A percentile compares a stretch with the other conserved stretches of the same genome.
These are phyloP conservation scores for Agrocybe praecox DNA, from an alignment of 768 basidiomycete genomes.

Conservation along the genomic window DNA sequence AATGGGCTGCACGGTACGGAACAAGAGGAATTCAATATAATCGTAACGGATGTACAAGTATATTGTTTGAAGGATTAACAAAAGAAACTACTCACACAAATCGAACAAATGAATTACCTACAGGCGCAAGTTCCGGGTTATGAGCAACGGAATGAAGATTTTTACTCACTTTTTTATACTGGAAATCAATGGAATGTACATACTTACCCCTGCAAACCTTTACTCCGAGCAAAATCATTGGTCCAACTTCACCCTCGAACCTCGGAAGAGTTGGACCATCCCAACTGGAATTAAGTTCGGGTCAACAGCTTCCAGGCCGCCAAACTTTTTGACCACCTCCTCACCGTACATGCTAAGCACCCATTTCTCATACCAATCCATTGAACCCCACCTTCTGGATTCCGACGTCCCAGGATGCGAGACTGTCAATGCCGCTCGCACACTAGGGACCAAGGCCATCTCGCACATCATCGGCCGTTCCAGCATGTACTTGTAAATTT, in stretches of 20 bases:
- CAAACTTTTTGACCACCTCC: slow-evolving; percentile 39
- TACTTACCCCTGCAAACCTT: too few species aligned
- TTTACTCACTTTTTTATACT: too few species aligned
- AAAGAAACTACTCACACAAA: too few species aligned
- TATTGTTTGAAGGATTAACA: too few species aligned
- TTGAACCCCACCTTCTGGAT: slow-evolving; percentile 1
- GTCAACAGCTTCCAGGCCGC: slow-evolving; percentile 40
- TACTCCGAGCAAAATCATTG: background rate
- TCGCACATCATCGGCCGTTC: background rate
- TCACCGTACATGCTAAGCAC: slow-evolving; percentile 38
- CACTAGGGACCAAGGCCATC: slow-evolving; percentile 9
- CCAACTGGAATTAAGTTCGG: slow-evolving; percentile 41
- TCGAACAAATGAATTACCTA: too few species aligned
- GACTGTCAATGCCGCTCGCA: slow-evolving; percentile 10
- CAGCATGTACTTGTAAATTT: slow-evolving; percentile 25
- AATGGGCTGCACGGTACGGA: too few species aligned
- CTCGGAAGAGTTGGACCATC: slow-evolving; percentile 40
- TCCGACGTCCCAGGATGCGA: background rate
- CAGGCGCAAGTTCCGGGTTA: too few species aligned
- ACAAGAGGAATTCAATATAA: too few species aligned
- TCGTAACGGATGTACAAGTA: too few species aligned
- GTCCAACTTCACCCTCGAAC: slow-evolving; percentile 7
- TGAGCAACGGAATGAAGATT: too few species aligned
- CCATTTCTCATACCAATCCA: slow-evolving; percentile 34
- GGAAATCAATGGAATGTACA: too few species aligned